These are phyloP conservation scores for Pseudevernia furfuracea DNA, from an alignment of 495 filamentous ascomycete genomes.

Conservation along the genomic window DNA sequence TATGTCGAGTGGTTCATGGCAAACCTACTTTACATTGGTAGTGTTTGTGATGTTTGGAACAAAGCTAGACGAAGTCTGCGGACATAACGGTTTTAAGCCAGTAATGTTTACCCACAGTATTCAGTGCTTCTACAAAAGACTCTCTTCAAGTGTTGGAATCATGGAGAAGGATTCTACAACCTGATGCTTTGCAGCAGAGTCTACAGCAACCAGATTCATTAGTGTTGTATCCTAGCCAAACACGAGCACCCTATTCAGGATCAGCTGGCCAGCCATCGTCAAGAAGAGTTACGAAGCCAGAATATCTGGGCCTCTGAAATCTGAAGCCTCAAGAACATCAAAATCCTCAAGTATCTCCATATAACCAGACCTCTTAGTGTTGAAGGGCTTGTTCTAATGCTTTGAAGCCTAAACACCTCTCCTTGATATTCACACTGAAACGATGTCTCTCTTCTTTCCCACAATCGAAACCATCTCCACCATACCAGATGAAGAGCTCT, in stretches of 20 bases:
- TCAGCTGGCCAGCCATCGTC: not conserved
- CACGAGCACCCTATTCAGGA: not conserved
- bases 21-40: not conserved
- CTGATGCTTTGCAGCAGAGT: not conserved
- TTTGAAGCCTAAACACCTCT: not conserved
- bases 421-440: not conserved
- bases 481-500: not conserved
- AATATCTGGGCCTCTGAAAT: not conserved
- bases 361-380: not conserved
- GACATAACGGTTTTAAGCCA: not conserved
- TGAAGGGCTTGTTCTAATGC: not conserved
- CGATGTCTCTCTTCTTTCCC: not conserved
- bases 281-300: not conserved
- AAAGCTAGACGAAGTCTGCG: not conserved
- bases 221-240: not conserved
- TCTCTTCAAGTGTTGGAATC: not conserved
- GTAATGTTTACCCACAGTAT: not conserved
- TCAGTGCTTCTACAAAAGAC: not conserved
- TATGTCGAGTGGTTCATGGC: not conserved
- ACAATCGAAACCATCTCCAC: not conserved
- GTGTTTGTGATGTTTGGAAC: conserved; percentile 3
- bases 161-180: not conserved
- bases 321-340: not conserved
- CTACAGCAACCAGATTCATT: not conserved
- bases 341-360: not conserved